phyloP scores from a whole-genome alignment of 2,329 filamentous ascomycete genomes.

The Ophiostoma angusticollis region DNA sequence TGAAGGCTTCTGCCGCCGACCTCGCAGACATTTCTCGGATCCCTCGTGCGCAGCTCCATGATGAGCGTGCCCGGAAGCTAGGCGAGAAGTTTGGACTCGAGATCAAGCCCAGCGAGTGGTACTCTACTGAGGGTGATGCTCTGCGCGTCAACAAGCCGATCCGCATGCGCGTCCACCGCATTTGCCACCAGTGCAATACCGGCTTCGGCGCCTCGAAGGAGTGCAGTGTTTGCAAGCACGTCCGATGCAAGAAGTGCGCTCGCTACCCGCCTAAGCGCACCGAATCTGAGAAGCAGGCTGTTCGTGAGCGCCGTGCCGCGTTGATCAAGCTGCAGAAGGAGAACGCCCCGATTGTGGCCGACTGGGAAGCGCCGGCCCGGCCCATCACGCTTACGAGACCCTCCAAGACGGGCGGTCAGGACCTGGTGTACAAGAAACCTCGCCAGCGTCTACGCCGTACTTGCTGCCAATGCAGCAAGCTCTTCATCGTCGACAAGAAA shows the following conservation, averaged over 20 bases:
- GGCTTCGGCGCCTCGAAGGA: constrained; percentile 60
- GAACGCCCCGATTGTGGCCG: constrained; percentile 39
- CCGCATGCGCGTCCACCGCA: constrained; percentile 63
- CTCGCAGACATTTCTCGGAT: constrained; percentile 20
- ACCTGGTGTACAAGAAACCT: constrained; percentile 58
- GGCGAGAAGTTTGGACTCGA: constrained; percentile 43
- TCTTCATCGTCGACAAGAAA: constrained; percentile 48
- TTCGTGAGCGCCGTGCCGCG: constrained; percentile 37
- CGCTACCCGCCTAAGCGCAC: constrained; percentile 57
- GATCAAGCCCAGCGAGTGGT: constrained; percentile 41
- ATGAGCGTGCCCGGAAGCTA: constrained; percentile 43
- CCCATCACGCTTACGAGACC: constrained; percentile 47
- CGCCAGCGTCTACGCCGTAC: constrained; percentile 61
- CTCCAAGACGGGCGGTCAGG: constrained; percentile 53
- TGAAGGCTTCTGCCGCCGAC: constrained; percentile 2
- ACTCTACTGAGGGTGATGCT: constrained; percentile 39
- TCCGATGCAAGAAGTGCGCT: constrained; percentile 67
- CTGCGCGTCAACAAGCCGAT: constrained; percentile 62
- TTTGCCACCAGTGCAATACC: constrained; percentile 69
- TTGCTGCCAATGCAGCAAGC: constrained; percentile 59
- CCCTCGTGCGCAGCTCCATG: constrained; percentile 37
- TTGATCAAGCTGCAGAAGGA: constrained; percentile 43
- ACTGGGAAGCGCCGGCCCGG: constrained; percentile 32
- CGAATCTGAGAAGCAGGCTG: constrained; percentile 40
- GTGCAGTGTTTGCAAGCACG: constrained; percentile 66